phyloP scores from a whole-genome alignment of 2,329 filamentous ascomycete species.

The Monosporascus sp. region DNA sequence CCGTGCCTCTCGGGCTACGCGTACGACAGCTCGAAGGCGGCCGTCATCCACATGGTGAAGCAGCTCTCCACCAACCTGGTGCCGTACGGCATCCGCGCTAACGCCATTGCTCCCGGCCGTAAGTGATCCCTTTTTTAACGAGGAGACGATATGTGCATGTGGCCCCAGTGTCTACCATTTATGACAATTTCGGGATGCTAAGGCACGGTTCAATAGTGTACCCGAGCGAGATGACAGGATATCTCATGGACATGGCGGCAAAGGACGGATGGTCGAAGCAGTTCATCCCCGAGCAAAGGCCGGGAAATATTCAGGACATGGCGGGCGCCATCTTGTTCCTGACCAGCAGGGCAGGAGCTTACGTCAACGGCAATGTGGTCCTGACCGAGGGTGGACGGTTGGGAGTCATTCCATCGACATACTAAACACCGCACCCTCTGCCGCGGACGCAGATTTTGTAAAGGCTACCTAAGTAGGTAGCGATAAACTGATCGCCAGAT shows the following conservation, averaged over 20 bases:
- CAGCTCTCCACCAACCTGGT: constrained; percentile 57
- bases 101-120: constrained; percentile 23
- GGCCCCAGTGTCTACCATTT: background rate
- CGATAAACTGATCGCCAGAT: no score
- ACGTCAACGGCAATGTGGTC: constrained; percentile 48
- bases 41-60: constrained; percentile 60
- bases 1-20: constrained; percentile 56
- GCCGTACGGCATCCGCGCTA: constrained; percentile 43
- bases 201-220: constrained; percentile 28
- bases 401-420: constrained; percentile 14
- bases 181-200: background rate
- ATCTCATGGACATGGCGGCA: constrained; percentile 19
- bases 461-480: no score
- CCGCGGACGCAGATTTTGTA: background rate
- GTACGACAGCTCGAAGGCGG: constrained; percentile 63
- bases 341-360: constrained; percentile 44
- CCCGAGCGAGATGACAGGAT: constrained; percentile 39
- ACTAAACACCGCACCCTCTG: constrained; percentile 5
- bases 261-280: constrained; percentile 17
- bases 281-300: constrained; percentile 15
- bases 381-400: constrained; percentile 49
- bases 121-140: constrained; percentile 4
- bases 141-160: no score
- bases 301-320: constrained; percentile 40
- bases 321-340: constrained; percentile 48